Evolutionary conservation across 2,329 filamentous ascomycete species (phyloP).

Genomic region (Xylaria sp.): DNA sequence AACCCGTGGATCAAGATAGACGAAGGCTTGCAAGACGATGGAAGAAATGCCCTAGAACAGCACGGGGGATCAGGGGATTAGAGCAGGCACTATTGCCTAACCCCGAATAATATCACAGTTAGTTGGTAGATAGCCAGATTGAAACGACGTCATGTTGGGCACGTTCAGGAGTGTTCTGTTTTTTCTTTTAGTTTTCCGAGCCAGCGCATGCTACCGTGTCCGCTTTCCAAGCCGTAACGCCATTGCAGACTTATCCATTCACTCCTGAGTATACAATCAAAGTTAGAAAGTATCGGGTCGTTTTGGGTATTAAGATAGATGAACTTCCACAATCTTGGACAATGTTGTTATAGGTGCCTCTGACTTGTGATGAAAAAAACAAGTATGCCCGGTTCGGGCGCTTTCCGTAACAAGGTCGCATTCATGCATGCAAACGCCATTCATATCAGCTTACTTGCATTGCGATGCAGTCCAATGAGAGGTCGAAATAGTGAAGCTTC

Average conservation of each 20-base stretch:
- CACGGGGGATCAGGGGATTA: background rate
- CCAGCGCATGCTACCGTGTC: background rate
- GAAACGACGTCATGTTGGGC: background rate
- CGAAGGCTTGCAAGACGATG: background rate
- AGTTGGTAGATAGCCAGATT: background rate
- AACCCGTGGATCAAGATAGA: constrained; percentile 39
- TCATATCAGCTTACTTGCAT: background rate
- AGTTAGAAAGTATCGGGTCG: background rate
- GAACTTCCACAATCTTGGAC: background rate
- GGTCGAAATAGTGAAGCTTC: background rate
- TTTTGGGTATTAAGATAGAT: background rate
- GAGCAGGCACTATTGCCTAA: background rate
- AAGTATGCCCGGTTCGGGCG: background rate
- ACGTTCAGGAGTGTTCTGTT: background rate
- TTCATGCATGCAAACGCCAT: background rate
- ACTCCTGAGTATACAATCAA: background rate
- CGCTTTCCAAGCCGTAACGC: background rate
- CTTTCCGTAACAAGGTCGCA: background rate
- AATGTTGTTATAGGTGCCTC: background rate
- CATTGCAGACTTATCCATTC: background rate
- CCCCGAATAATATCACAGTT: background rate
- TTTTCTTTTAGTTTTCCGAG: background rate
- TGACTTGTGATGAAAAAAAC: background rate
- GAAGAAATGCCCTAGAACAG: background rate
- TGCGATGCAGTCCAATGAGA: background rate